Conservation (phyloP, 208 protist species). For the Acanthamoeba sp. region DNA sequence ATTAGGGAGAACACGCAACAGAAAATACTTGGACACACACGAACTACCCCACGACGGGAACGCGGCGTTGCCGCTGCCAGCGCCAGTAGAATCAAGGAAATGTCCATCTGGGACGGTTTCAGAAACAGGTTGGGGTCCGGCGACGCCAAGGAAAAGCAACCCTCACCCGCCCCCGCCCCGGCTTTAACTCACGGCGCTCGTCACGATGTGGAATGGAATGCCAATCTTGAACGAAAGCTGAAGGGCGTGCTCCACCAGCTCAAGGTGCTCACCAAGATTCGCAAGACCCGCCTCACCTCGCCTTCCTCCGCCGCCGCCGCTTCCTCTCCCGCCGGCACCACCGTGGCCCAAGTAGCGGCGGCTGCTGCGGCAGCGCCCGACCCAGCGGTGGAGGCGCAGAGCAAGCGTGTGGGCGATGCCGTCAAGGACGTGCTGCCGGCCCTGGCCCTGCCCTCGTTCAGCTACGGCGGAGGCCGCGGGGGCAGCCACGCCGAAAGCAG, state of each 20-base stretch:
- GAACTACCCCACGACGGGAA: not conserved
- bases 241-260: conserved; percentile 35
- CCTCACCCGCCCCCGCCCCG: not conserved
- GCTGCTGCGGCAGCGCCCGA: not conserved
- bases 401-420: not conserved
- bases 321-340: not conserved
- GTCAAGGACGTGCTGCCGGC: conserved; percentile 46
- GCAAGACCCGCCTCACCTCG: not conserved
- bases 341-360: not conserved
- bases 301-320: not conserved
- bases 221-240: conserved; percentile 48
- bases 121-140: conserved; percentile 3
- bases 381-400: conserved; percentile 9
- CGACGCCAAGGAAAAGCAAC: conserved; percentile 38
- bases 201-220: conserved; percentile 8
- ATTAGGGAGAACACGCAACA: not conserved
- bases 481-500: not conserved
- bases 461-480: not conserved
- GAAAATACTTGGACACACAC: not conserved
- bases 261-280: conserved; percentile 60
- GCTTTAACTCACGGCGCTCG: not conserved
- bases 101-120: conserved; percentile 72
- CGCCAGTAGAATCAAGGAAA: not conserved
- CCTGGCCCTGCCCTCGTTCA: conserved; percentile 29
- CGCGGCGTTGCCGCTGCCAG: too few relatives aligned